phyloP scores from a whole-genome alignment of 257 asterid species.

The Eucommia ulmoides region DNA sequence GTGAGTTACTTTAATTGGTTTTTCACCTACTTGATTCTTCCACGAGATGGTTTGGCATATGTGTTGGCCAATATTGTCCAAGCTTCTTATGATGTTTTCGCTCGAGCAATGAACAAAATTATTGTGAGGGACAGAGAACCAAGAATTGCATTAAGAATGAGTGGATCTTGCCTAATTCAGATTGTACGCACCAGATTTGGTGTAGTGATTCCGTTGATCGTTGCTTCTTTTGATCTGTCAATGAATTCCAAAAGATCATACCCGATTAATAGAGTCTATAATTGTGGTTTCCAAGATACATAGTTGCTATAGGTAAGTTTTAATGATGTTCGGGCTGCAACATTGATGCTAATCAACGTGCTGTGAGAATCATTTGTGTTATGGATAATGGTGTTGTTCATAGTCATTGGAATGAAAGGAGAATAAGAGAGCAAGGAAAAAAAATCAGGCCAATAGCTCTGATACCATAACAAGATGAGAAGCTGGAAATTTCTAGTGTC shows the following conservation, averaged over 20 bases:
- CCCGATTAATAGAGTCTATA: too few relatives aligned
- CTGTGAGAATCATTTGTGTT: background rate
- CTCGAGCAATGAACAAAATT: background rate
- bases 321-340: background rate
- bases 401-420: background rate
- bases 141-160: background rate
- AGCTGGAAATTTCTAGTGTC: background rate
- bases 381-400: background rate
- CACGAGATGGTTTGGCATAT: background rate
- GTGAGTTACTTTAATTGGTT: background rate
- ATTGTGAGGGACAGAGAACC: background rate
- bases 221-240: too few relatives aligned
- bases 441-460: background rate
- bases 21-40: background rate
- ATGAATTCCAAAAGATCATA: too few relatives aligned
- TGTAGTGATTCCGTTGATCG: background rate
- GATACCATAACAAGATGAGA: background rate
- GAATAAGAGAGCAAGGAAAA: background rate
- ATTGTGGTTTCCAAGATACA: too few relatives aligned
- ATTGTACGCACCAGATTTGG: background rate
- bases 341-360: background rate
- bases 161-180: background rate
- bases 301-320: background rate
- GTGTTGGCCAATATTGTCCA: background rate
- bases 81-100: background rate